These are phyloP conservation scores for Tephrocybe sp. DNA, from an alignment of 768 basidiomycete genomes.

Conservation along the genomic window DNA sequence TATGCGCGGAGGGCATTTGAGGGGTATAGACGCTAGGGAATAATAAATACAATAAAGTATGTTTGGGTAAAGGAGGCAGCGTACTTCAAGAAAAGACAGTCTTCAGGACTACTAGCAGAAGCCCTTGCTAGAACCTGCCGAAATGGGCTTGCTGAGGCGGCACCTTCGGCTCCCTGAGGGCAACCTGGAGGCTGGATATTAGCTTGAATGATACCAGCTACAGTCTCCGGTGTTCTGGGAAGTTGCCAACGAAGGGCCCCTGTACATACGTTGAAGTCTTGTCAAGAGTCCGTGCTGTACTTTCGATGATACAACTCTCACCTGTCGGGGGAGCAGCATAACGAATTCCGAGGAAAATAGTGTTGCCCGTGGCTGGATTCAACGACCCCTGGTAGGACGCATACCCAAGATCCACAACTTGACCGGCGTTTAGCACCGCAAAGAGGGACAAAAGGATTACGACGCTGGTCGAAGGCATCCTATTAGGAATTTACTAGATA, in stretches of 20 bases:
- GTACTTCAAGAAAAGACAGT: constrained; percentile 43
- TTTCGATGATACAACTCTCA: constrained; percentile 15
- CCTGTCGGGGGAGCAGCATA: constrained; percentile 53
- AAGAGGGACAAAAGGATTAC: neutral
- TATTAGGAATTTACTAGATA: too few species aligned
- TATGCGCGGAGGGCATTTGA: constrained; percentile 23
- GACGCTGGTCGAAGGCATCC: too few species aligned
- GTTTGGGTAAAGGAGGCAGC: neutral
- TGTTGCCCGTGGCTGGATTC: constrained; percentile 31
- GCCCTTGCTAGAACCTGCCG: constrained; percentile 10
- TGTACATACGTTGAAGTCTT: constrained; percentile 11
- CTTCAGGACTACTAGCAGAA: constrained; percentile 26
- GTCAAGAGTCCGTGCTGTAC: neutral
- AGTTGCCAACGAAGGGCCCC: constrained; percentile 34
- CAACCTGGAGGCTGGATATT: constrained; percentile 31
- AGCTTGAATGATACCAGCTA: constrained; percentile 30
- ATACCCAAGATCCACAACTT: constrained; percentile 43
- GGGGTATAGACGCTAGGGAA: constrained; percentile 34
- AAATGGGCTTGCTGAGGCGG: constrained; percentile 31
- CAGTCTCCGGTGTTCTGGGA: constrained; percentile 28
- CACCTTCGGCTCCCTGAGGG: constrained; percentile 27
- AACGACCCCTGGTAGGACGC: constrained; percentile 42
- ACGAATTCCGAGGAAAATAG: constrained; percentile 42
- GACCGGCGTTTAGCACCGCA: constrained; percentile 10
- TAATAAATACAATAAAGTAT: neutral